Conservation (phyloP, 1,139 yeast genomes). For the Candida tunisiensis region DNA sequence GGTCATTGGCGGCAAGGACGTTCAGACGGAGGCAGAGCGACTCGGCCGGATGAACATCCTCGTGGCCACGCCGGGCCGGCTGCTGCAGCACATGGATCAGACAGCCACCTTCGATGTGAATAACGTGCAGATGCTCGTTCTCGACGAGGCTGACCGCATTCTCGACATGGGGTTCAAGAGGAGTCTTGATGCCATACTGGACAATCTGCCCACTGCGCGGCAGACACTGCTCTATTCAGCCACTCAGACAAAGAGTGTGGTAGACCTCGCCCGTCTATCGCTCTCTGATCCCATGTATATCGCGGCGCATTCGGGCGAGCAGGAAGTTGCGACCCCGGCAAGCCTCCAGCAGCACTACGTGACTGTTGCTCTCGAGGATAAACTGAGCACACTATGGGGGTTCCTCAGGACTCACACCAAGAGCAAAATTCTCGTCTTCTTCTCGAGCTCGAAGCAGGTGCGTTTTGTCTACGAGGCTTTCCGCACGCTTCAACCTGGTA, state of each 20-base stretch:
- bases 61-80: conserved; percentile 93
- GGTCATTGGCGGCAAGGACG: conserved; percentile 95
- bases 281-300: conserved; percentile 61
- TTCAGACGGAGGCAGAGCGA: conserved; percentile 73
- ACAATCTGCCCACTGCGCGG: conserved; percentile 61
- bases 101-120: conserved; percentile 71
- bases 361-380: conserved; percentile 55
- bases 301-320: conserved; percentile 31
- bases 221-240: conserved; percentile 88
- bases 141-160: conserved; percentile 95
- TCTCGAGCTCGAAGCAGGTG: conserved; percentile 88
- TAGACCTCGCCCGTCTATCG: conserved; percentile 79
- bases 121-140: conserved; percentile 64
- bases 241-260: conserved; percentile 78
- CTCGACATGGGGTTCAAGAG: conserved; percentile 93
- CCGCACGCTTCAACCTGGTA: conserved; percentile 89
- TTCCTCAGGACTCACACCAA: conserved; percentile 82
- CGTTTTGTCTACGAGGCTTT: conserved; percentile 87
- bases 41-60: conserved; percentile 69
- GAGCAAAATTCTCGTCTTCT: conserved; percentile 70
- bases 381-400: conserved; percentile 75
- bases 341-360: conserved; percentile 73
- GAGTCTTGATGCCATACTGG: conserved; percentile 71
- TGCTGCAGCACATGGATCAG: conserved; percentile 90
- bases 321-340: conserved; percentile 55